Conservation (phyloP, 768 basidiomycete genomes). For the Holtermannia corniformis region DNA sequence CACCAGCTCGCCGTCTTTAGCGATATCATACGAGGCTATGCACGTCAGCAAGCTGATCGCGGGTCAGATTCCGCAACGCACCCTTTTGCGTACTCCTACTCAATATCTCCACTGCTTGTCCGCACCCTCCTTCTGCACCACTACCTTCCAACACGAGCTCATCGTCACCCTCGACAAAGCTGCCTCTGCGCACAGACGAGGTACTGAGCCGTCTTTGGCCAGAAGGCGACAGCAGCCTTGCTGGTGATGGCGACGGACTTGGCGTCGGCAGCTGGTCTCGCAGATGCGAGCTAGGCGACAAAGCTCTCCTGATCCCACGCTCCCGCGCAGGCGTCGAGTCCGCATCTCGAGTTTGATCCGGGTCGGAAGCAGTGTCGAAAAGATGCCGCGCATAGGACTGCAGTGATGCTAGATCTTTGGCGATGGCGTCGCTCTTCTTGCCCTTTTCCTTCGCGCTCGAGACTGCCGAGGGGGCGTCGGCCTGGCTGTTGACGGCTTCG, state of each 20-base stretch:
- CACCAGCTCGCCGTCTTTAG: constrained; percentile 80
- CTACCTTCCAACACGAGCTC: constrained; percentile 17
- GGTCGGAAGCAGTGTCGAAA: constrained; percentile 1
- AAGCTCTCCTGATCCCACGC: too few relatives aligned
- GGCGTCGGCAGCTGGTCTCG: too few relatives aligned
- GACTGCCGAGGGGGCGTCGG: too few relatives aligned
- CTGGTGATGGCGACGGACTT: background rate
- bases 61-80: constrained; percentile 41
- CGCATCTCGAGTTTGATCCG: too few relatives aligned
- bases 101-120: constrained; percentile 82
- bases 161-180: constrained; percentile 16
- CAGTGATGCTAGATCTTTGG: constrained; percentile 4
- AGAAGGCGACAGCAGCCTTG: too few relatives aligned
- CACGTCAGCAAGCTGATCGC: background rate
- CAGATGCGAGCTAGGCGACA: background rate
- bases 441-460: too few relatives aligned
- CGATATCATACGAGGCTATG: constrained; percentile 85
- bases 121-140: constrained; percentile 37
- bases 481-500: constrained; percentile 6
- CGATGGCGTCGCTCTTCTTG: too few relatives aligned
- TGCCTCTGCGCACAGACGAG: constrained; percentile 12
- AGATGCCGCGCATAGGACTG: constrained; percentile 14
- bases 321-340: too few relatives aligned
- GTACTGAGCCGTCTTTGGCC: too few relatives aligned
- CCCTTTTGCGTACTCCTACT: constrained; percentile 84